phyloP scores from a whole-genome alignment of 2,329 filamentous ascomycete species.

The Exophiala lecanii-corni region DNA sequence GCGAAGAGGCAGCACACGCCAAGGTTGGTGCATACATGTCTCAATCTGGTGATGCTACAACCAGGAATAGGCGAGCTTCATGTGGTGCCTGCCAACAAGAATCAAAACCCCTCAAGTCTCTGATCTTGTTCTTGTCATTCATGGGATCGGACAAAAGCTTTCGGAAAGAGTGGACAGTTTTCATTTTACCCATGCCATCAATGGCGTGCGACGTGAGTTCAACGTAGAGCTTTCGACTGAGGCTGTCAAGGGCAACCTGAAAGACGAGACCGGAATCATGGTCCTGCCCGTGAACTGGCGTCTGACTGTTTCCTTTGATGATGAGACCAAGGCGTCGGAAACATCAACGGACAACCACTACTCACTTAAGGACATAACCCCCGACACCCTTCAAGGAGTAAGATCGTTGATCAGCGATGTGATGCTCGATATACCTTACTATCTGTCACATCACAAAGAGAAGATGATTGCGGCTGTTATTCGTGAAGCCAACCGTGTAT shows the following conservation, averaged over 20 bases:
- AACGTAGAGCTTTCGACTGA: conserved; percentile 77
- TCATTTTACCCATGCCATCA: conserved; percentile 95
- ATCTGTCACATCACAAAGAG: conserved; percentile 90
- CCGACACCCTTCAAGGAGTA: conserved; percentile 83
- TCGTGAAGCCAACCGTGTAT: conserved; percentile 90
- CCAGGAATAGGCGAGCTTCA: conserved; percentile 21
- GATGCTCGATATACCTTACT: conserved; percentile 97
- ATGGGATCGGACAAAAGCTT: conserved; percentile 95
- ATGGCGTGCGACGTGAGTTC: conserved; percentile 77
- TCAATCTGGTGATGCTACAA: conserved; percentile 26
- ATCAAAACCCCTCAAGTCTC: conserved; percentile 61
- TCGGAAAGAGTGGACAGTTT: conserved; percentile 93
- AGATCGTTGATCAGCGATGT: conserved; percentile 92
- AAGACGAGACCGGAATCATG: conserved; percentile 85
- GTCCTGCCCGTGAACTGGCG: conserved; percentile 94
- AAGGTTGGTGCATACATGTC: conserved; percentile 26
- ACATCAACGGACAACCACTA: conserved; percentile 59
- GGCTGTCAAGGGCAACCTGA: conserved; percentile 67
- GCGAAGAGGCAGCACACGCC: conserved; percentile 40
- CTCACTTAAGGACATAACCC: conserved; percentile 82
- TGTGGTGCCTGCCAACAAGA: conserved; percentile 63
- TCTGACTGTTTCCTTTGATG: conserved; percentile 79
- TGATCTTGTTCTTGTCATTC: conserved; percentile 84
- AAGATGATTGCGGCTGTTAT: conserved; percentile 92
- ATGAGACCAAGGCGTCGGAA: conserved; percentile 51